phyloP scores from a whole-genome alignment of 345 rosid species.

The Eucalyptus rudis region DNA sequence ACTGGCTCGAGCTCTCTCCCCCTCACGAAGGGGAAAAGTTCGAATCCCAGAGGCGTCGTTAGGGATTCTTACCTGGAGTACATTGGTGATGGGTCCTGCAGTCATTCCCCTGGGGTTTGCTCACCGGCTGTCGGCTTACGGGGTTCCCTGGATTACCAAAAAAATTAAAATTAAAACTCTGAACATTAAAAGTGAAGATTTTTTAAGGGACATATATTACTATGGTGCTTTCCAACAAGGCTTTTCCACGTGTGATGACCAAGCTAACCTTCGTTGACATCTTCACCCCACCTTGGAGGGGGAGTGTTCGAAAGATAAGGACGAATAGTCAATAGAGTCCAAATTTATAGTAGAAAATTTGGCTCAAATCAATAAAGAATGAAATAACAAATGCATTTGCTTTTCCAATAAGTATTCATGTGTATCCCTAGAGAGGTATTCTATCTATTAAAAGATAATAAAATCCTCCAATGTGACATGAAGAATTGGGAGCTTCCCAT shows the following conservation, averaged over 20 bases:
- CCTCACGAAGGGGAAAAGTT: too few species aligned
- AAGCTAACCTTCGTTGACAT: not conserved
- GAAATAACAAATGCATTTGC: too few species aligned
- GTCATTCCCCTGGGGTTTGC: rapidly evolving
- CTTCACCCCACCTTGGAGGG: not conserved
- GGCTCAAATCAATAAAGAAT: not conserved
- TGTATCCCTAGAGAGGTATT: not conserved
- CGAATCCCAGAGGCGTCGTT: too few species aligned
- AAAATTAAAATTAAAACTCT: too few species aligned
- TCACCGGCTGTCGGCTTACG: rapidly evolving
- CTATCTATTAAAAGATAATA: not conserved
- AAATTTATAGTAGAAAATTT: too few species aligned
- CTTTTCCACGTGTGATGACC: not conserved
- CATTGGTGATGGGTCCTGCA: rapidly evolving
- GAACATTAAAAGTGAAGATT: too few species aligned
- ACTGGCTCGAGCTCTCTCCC: too few species aligned
- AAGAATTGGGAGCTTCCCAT: not conserved
- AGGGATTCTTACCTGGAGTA: too few species aligned
- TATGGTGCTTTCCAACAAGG: not conserved
- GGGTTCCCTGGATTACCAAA: too few species aligned
- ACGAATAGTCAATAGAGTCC: not conserved
- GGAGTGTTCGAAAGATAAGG: not conserved
- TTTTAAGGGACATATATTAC: too few species aligned
- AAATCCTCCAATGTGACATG: not conserved
- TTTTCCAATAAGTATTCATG: too few species aligned